Base-by-base conservation (phyloP, 257 asterid species). In the Avicennia marina region DNA sequence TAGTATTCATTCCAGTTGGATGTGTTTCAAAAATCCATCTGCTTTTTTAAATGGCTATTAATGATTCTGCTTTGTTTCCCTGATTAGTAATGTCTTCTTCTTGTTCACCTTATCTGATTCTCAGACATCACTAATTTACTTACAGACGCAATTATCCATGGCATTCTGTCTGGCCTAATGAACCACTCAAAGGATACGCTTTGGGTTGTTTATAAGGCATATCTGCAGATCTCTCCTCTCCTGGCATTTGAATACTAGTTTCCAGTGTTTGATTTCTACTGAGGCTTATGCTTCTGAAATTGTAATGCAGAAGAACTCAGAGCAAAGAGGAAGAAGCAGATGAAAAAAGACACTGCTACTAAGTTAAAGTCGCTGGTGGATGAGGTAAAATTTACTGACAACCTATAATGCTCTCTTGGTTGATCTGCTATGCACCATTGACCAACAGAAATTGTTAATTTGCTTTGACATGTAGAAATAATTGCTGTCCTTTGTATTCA, bases 311-410 rank as follows among this genome's bases (percentile, higher is more conserved):
- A 82, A 68, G 97, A 93, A 76, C 93, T 93, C 63, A 72, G 94
- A 63, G 80, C 85, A 40, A 86, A 81, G 79, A 74, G 98, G 82
- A 93, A 89, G 79, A 93, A 89, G 78, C 87, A 85, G 78, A 80
- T 93, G 64, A 93, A 84, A 65, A 93, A 89, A 63, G 84, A 93
- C 70, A 93, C 83, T 46, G 95, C 95, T 62, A 21, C 80, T 22
- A 93, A 86, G 81, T 62, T 93, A 50, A 93, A 93, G 83, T 89
- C 97, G 36, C 56, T 68, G 33, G 98, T 88, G 39, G 85, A 90
- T 51, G 97, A 84, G 87, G 98, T 86, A 77, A 58, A 54, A 19
- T 32, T 38, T 29, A 58, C 62, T 39, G 44, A 22, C 31, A 33
- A 3, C 18, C 58, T 21, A 42, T 48, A 7, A 22, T 36, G 25